These are phyloP conservation scores for Epichloe hybrida DNA, from an alignment of 2,329 filamentous ascomycete genomes.

Conservation along the genomic window DNA sequence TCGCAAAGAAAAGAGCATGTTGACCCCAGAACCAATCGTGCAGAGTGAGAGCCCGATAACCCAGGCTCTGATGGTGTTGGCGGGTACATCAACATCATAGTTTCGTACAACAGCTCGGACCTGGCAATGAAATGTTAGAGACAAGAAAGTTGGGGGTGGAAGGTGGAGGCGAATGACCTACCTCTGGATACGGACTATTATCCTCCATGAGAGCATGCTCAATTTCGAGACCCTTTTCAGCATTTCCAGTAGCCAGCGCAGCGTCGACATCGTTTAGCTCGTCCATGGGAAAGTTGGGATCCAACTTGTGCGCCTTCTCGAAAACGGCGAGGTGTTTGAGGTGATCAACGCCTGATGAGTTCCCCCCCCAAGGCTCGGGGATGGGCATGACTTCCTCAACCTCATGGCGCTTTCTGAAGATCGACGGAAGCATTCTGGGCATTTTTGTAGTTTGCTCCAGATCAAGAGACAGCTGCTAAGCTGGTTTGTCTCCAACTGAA, in stretches of 20 bases:
- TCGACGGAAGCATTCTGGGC: slow-evolving; percentile 18
- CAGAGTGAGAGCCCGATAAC: slow-evolving; percentile 46
- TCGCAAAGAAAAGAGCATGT: slow-evolving; percentile 47
- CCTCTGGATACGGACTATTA: slow-evolving; percentile 55
- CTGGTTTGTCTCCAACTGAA: not conserved
- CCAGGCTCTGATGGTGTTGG: slow-evolving; percentile 53
- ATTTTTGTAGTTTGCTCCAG: not conserved
- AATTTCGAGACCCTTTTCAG: slow-evolving; percentile 41
- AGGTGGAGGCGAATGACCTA: slow-evolving; percentile 16
- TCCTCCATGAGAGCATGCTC: slow-evolving; percentile 47
- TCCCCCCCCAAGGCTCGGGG: slow-evolving; percentile 23
- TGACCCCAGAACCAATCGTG: slow-evolving; percentile 47
- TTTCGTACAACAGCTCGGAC: slow-evolving; percentile 53
- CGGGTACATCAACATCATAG: slow-evolving; percentile 49
- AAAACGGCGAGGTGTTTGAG: slow-evolving; percentile 39
- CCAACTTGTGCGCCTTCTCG: slow-evolving; percentile 47
- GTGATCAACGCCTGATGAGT: slow-evolving; percentile 26
- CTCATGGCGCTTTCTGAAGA: slow-evolving; percentile 33
- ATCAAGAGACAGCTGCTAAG: not conserved
- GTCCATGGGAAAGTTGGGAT: slow-evolving; percentile 52
- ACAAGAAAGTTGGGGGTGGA: not conserved
- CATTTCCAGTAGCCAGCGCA: slow-evolving; percentile 39
- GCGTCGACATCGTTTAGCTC: slow-evolving; percentile 47
- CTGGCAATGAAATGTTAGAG: slow-evolving; percentile 17
- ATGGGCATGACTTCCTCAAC: slow-evolving; percentile 31